These are phyloP conservation scores for Pseudogymnoascus sp. DNA, from an alignment of 2,329 filamentous ascomycete species.

Conservation along the genomic window DNA sequence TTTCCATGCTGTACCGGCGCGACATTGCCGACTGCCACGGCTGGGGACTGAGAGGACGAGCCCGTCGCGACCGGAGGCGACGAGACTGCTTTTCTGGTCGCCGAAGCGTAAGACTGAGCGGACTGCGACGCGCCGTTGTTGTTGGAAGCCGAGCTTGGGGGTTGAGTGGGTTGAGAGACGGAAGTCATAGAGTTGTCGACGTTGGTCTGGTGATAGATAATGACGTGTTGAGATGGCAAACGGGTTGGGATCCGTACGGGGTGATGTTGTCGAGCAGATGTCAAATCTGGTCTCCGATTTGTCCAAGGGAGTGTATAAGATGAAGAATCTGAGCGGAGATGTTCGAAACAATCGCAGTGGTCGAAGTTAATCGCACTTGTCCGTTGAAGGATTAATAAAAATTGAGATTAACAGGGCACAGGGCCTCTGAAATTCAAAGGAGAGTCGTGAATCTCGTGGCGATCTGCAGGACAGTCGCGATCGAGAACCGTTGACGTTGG, in stretches of 20 bases:
- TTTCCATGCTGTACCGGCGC: slow-evolving; percentile 50
- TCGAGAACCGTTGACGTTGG: neutral
- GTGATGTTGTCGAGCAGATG: slow-evolving; percentile 13
- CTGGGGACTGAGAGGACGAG: slow-evolving; percentile 44
- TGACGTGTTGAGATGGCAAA: slow-evolving; percentile 7
- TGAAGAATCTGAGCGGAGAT: neutral
- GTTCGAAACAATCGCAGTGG: slow-evolving; percentile 8
- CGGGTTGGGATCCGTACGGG: slow-evolving; percentile 1
- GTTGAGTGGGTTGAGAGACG: slow-evolving; percentile 26
- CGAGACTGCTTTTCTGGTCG: slow-evolving; percentile 55
- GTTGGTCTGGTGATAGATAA: slow-evolving; percentile 1
- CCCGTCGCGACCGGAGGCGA: slow-evolving; percentile 54
- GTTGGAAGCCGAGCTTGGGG: slow-evolving; percentile 43
- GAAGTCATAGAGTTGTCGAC: slow-evolving; percentile 25
- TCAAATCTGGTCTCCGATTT: slow-evolving; percentile 14
- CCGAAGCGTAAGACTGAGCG: slow-evolving; percentile 59
- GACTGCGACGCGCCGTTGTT: slow-evolving; percentile 44
- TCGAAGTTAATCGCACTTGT: slow-evolving; percentile 8
- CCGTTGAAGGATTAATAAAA: slow-evolving; percentile 6
- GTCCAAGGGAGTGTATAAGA: neutral
- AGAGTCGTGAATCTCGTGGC: slow-evolving; percentile 5
- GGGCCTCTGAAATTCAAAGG: slow-evolving; percentile 10
- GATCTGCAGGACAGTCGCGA: slow-evolving; percentile 8
- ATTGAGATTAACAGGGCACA: neutral
- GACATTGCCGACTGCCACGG: slow-evolving; percentile 48